Base-by-base conservation (phyloP, 2,329 filamentous ascomycete species). In the Aurifilum marmelostoma region DNA sequence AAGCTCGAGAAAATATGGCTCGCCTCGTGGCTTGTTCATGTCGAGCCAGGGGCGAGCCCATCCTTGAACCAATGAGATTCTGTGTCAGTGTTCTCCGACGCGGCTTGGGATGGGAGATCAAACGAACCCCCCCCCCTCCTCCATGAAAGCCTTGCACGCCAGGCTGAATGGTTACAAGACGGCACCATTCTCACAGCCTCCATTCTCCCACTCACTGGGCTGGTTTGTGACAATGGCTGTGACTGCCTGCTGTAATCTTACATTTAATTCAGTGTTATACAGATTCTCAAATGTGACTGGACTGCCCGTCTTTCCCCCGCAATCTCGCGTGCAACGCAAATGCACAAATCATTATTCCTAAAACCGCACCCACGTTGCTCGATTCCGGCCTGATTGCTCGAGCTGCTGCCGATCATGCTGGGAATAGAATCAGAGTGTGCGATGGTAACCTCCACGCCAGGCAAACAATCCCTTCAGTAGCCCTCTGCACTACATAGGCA, bases 21-120 rank as follows among this genome's bases (percentile, higher is more conserved):
- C 63, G 58, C 65, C 52, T 69, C 59, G 63, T 63, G 54, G 41
- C 59, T 29, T 41, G 56, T 37, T 34, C n/a, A n/a, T 21, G 37
- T 56, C 5, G n/a, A n/a, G n/a, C n/a, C n/a, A n/a, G n/a, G n/a
- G n/a, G n/a, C 63, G 16, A 47, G 16, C 18, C 56, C 8, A 47
- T 47, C 43, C 43, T n/a, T 1, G 43, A 11, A 27, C 67, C 63
- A 66, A 69, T 69, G 1, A 54, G 47, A n/a, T 41, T 27, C 16
- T 24, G 32, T 12, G 24, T 24, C 39, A 32, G 54, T 27, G n/a
- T 37, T 62, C 63, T 62, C 63, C 66, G 67, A 66, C 67, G 62
- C 67, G 7, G 24, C 27, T 34, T 37, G 56, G 56, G 39, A 18
- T 43, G 58, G 67, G 54, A 69, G 67, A 69, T 69, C 67, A 69